phyloP scores from a whole-genome alignment of 495 filamentous ascomycete species.

The Trypethelium eluteriae region DNA sequence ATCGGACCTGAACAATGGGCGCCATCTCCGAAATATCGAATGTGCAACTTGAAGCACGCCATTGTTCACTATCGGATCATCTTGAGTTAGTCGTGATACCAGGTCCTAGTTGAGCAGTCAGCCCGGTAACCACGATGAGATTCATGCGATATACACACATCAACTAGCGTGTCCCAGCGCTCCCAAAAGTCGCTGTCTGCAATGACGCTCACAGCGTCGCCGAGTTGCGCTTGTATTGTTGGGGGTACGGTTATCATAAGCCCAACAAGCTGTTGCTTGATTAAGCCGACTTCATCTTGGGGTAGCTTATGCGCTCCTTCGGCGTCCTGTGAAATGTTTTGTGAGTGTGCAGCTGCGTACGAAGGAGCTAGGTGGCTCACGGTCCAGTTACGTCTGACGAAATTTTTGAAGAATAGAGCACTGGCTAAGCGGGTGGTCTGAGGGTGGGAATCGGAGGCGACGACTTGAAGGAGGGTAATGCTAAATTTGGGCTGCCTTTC shows the following conservation, averaged over 20 bases:
- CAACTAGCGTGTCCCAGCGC: slow-evolving; percentile 86
- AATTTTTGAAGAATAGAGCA: slow-evolving; percentile 96
- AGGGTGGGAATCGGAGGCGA: slow-evolving; percentile 60
- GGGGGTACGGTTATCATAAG: slow-evolving; percentile 89
- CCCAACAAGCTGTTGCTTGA: slow-evolving; percentile 90
- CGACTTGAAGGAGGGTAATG: slow-evolving; percentile 78
- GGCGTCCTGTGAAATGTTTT: slow-evolving; percentile 53
- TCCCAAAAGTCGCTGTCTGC: slow-evolving; percentile 97
- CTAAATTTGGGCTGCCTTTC: slow-evolving; percentile 76
- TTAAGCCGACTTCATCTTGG: slow-evolving; percentile 67
- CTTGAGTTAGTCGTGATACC: slow-evolving; percentile 70
- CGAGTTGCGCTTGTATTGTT: slow-evolving; percentile 83
- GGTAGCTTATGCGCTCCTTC: slow-evolving; percentile 85
- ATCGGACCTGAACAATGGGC: slow-evolving; percentile 85
- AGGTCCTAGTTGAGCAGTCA: slow-evolving; percentile 54
- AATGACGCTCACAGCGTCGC: slow-evolving; percentile 92
- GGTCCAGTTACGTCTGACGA: slow-evolving; percentile 83
- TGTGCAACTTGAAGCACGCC: slow-evolving; percentile 95
- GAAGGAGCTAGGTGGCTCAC: slow-evolving; percentile 37
- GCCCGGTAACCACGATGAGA: neutral
- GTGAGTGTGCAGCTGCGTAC: neutral
- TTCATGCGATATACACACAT: slow-evolving; percentile 42
- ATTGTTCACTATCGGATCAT: slow-evolving; percentile 73
- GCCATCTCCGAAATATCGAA: slow-evolving; percentile 95
- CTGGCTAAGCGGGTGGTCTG: slow-evolving; percentile 76